These are phyloP conservation scores for Saturnispora galanensis DNA, from an alignment of 805 yeast species.

Conservation along the genomic window DNA sequence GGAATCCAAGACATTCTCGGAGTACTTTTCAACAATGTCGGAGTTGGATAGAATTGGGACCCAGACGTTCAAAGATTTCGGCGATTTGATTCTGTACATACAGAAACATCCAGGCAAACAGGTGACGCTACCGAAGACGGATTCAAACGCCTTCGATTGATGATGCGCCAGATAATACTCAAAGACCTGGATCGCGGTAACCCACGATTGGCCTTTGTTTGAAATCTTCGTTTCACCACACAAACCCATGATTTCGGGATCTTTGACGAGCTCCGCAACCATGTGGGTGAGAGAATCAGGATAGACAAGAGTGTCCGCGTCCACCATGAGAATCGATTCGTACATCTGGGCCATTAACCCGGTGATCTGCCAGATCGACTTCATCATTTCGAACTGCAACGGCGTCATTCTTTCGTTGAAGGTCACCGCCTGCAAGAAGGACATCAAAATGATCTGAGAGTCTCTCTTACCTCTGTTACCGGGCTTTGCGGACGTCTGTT, in stretches of 20 bases:
- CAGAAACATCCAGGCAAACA: slow-evolving; percentile 95
- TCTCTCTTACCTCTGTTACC: slow-evolving; percentile 97
- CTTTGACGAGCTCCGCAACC: slow-evolving; percentile 82
- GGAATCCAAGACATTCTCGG: slow-evolving; percentile 76
- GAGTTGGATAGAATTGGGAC: slow-evolving; percentile 90
- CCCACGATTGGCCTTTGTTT: slow-evolving; percentile 78
- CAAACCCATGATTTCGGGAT: slow-evolving; percentile 80
- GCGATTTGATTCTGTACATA: slow-evolving; percentile 84
- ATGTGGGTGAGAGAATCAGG: slow-evolving; percentile 86
- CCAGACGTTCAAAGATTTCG: slow-evolving; percentile 78
- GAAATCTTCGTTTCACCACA: slow-evolving; percentile 94
- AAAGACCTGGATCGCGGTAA: slow-evolving; percentile 86
- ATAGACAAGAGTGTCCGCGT: slow-evolving; percentile 84
- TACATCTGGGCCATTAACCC: slow-evolving; percentile 78
- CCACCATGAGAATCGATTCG: slow-evolving; percentile 83
- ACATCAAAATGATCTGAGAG: slow-evolving; percentile 84
- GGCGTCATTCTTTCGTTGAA: slow-evolving; percentile 93
- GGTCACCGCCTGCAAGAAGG: slow-evolving; percentile 76
- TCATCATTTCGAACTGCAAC: slow-evolving; percentile 69
- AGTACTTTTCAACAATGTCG: slow-evolving; percentile 84
- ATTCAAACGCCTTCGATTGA: slow-evolving; percentile 88
- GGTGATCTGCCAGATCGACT: slow-evolving; percentile 69
- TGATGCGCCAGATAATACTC: slow-evolving; percentile 92
- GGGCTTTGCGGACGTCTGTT: slow-evolving; percentile 61
- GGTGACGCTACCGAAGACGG: slow-evolving; percentile 91